phyloP scores from a whole-genome alignment of 2,329 filamentous ascomycete species.

The Ilyonectria robusta region DNA sequence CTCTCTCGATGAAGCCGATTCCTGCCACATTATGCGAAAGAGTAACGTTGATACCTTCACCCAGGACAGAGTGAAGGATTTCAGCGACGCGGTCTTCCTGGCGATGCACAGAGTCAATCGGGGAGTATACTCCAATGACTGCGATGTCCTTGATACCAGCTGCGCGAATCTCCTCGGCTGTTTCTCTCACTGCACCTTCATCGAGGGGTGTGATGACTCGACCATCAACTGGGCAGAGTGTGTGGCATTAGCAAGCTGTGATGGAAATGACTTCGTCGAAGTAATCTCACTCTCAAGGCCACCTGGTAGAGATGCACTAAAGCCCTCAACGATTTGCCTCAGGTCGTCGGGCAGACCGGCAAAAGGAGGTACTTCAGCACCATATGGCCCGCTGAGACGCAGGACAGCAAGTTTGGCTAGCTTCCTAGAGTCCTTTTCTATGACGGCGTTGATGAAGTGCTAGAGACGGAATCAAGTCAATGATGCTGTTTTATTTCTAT shows the following conservation, averaged over 20 bases:
- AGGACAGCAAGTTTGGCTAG: conserved; percentile 60
- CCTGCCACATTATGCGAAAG: conserved; percentile 36
- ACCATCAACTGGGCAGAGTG: conserved; percentile 13
- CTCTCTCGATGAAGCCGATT: conserved; percentile 69
- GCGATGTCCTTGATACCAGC: conserved; percentile 22
- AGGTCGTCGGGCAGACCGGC: conserved; percentile 58
- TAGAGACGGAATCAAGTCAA: neutral
- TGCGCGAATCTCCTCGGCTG: conserved; percentile 8
- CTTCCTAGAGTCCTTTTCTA: conserved; percentile 58
- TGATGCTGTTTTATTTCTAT: neutral
- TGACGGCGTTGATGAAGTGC: conserved; percentile 63
- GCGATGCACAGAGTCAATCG: conserved; percentile 10
- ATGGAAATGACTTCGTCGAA: conserved; percentile 36
- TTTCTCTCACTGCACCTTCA: neutral
- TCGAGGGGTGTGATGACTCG: conserved; percentile 12
- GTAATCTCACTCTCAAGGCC: conserved; percentile 54
- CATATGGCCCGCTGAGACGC: conserved; percentile 58
- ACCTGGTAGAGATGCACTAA: conserved; percentile 56
- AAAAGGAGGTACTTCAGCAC: conserved; percentile 58
- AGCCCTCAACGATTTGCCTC: conserved; percentile 55
- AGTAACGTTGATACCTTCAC: conserved; percentile 5
- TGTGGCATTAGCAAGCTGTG: neutral
- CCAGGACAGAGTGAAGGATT: neutral
- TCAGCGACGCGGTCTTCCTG: conserved; percentile 13
- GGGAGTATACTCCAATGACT: conserved; percentile 16